A percentile compares a stretch with the other conserved stretches of the same genome.
These are phyloP conservation scores for Juglanconis oblonga DNA, from an alignment of 2,329 filamentous ascomycete species.

Conservation along the genomic window DNA sequence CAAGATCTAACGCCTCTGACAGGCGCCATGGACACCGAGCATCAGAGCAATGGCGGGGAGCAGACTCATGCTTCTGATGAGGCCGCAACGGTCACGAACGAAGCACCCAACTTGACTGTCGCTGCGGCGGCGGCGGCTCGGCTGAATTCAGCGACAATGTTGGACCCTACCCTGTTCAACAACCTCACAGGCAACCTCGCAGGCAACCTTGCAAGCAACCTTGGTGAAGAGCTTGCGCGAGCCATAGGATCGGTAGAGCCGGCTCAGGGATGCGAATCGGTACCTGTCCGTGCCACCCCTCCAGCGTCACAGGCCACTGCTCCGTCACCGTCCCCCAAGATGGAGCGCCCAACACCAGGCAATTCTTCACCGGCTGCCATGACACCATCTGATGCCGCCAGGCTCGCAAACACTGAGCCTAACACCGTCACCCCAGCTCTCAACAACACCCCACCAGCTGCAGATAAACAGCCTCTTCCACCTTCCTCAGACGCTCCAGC, in stretches of 20 bases:
- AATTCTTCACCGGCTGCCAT: neutral
- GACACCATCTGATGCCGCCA: constrained; percentile 21
- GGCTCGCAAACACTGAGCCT: constrained; percentile 13
- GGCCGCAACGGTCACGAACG: constrained; percentile 33
- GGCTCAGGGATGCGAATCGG: constrained; percentile 19
- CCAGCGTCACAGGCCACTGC: constrained; percentile 10
- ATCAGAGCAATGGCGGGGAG: constrained; percentile 45
- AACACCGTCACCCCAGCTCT: neutral
- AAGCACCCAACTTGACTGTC: constrained; percentile 51
- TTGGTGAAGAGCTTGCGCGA: constrained; percentile 11
- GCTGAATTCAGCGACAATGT: constrained; percentile 46
- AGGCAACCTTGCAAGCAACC: constrained; percentile 9
- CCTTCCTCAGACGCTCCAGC: neutral
- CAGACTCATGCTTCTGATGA: constrained; percentile 46
- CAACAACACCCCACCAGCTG: neutral
- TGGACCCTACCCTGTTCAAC: constrained; percentile 45
- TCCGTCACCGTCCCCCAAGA: constrained; percentile 1
- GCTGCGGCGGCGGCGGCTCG: constrained; percentile 56
- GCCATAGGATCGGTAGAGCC: constrained; percentile 4
- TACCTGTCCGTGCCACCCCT: constrained; percentile 17
- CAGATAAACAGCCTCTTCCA: neutral
- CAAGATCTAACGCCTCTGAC: neutral
- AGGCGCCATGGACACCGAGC: constrained; percentile 18
- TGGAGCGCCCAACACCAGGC: neutral
- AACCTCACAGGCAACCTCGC: constrained; percentile 25